Base-by-base conservation (phyloP, 768 basidiomycete species). In the Rhodocollybia butyracea region DNA sequence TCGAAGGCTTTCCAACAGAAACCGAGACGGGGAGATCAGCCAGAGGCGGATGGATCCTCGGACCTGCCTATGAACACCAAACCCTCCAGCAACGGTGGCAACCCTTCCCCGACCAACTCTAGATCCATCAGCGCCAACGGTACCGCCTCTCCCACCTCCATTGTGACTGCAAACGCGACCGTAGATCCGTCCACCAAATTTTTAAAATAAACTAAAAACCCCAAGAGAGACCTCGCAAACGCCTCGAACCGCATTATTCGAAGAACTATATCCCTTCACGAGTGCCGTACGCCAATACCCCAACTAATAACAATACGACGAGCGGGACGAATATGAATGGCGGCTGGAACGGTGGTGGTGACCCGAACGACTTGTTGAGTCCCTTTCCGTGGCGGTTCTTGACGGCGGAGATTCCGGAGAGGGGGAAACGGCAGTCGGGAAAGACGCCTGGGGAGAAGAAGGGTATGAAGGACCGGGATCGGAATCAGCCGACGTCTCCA, bases 141-240 rank as follows among this genome's bases (percentile, higher is more conserved):
- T n/a, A n/a, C n/a, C n/a, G n/a, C n/a, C n/a, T n/a, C n/a, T n/a
- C n/a, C n/a, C n/a, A n/a, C n/a, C n/a, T n/a, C n/a, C n/a, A n/a
- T n/a, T n/a, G n/a, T n/a, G n/a, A n/a, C n/a, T n/a, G n/a, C n/a
- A n/a, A n/a, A n/a, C n/a, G n/a, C n/a, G n/a, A n/a, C n/a, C n/a
- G n/a, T n/a, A n/a, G n/a, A n/a, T n/a, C n/a, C n/a, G n/a, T n/a
- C n/a, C n/a, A n/a, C n/a, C n/a, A n/a, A n/a, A n/a, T n/a, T n/a
- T n/a, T n/a, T n/a, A n/a, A n/a, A n/a, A n/a, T n/a, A n/a, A n/a
- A n/a, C n/a, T n/a, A n/a, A n/a, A n/a, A n/a, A n/a, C n/a, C n/a
- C n/a, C n/a, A n/a, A 95, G 95, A 82, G 98, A 97, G 84, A 98
- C 88, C 76, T 93, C 30, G 93, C 94, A 42, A 96, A 97, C 68